Evolutionary conservation across 202 grass and related monocot genomes (phyloP).

Genomic region (Zizania palustris): DNA sequence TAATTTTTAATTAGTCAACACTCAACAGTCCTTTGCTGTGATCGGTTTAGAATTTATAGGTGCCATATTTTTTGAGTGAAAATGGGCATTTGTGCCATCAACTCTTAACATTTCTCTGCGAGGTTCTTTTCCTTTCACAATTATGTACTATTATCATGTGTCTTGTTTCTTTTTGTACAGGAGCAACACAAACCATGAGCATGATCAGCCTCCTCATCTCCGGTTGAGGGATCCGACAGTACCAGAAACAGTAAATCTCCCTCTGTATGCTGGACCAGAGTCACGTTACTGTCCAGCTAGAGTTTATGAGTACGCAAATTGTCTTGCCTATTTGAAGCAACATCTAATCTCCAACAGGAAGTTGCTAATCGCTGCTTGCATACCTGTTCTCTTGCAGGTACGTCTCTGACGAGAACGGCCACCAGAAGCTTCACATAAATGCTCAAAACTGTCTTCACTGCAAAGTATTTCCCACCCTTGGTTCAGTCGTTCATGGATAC

Average conservation of each 20-base stretch:
- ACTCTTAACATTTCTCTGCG: too few relatives aligned
- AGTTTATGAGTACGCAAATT: slow-evolving; percentile 87
- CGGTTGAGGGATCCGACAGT: slow-evolving; percentile 63
- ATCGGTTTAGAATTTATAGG: neutral
- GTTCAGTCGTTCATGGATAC: neutral
- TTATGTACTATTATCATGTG: slow-evolving; percentile 8
- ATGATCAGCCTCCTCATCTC: slow-evolving; percentile 94
- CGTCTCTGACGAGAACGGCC: slow-evolving; percentile 63
- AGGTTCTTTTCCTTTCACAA: neutral
- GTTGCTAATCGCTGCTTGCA: slow-evolving; percentile 1
- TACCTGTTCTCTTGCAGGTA: slow-evolving; percentile 55
- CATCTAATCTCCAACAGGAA: neutral
- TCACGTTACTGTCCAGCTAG: slow-evolving; percentile 87
- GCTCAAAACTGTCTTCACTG: slow-evolving; percentile 98
- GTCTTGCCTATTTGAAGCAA: neutral
- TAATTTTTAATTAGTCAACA: neutral
- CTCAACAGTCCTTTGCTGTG: neutral
- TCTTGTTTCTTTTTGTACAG: slow-evolving; percentile 50
- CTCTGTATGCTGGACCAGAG: slow-evolving; percentile 79
- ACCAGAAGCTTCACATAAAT: slow-evolving; percentile 83
- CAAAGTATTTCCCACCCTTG: slow-evolving; percentile 55
- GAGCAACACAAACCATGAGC: slow-evolving; percentile 99
- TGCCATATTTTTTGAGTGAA: too few relatives aligned
- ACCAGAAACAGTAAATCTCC: slow-evolving; percentile 73
- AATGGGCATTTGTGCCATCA: too few relatives aligned